Evolutionary conservation across 495 filamentous ascomycete species (phyloP).

Genomic region (Aspergillus affinis): DNA sequence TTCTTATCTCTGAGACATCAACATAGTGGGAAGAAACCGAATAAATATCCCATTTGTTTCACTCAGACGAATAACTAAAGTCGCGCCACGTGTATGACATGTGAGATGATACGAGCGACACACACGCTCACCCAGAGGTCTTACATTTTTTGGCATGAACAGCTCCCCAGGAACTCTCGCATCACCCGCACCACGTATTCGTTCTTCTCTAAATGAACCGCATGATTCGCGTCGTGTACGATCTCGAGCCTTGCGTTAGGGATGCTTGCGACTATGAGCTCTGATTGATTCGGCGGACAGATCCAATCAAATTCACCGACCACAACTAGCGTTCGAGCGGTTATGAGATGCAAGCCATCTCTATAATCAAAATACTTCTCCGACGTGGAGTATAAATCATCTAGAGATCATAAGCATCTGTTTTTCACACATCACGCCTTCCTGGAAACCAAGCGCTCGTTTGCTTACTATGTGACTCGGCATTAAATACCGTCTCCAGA

Average conservation of each 20-base stretch:
- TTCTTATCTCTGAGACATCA: too few species aligned
- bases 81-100: too few species aligned
- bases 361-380: slow-evolving; percentile 18
- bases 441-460: neutral
- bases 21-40: too few species aligned
- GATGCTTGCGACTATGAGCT: neutral
- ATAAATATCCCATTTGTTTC: too few species aligned
- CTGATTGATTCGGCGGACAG: slow-evolving; percentile 4
- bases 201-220: slow-evolving; percentile 10
- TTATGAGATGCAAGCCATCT: slow-evolving; percentile 10
- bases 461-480: slow-evolving; percentile 7
- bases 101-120: too few species aligned
- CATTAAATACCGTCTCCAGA: slow-evolving; percentile 6
- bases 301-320: slow-evolving; percentile 12
- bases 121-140: neutral
- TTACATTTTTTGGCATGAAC: neutral
- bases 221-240: neutral
- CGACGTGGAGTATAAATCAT: slow-evolving; percentile 11
- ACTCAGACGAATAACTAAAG: too few species aligned
- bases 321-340: slow-evolving; percentile 12
- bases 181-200: neutral
- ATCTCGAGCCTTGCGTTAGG: neutral
- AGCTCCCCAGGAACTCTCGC: neutral
- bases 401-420: neutral
- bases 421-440: neutral